phyloP scores from a whole-genome alignment of 2,329 filamentous ascomycete species.

The Mycosphaerella arachidis region DNA sequence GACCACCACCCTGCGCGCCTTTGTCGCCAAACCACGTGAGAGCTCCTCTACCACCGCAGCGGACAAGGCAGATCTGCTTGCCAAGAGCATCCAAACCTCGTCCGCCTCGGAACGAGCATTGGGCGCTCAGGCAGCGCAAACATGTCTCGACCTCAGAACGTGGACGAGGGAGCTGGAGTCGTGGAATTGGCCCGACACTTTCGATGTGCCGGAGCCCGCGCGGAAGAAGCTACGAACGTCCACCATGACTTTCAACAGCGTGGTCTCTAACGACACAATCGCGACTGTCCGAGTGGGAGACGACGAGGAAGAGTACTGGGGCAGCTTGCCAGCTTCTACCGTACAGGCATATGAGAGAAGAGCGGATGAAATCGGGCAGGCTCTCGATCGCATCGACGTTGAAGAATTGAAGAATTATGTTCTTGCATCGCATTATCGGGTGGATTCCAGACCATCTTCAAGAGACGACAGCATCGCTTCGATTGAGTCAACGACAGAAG shows the following conservation, averaged over 20 bases:
- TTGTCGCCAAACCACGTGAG: constrained; percentile 43
- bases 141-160: constrained; percentile 65
- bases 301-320: constrained; percentile 53
- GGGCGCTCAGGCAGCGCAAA: constrained; percentile 64
- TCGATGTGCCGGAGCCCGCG: constrained; percentile 37
- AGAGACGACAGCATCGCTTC: constrained; percentile 24
- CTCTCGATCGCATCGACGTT: constrained; percentile 66
- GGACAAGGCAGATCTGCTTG: constrained; percentile 34
- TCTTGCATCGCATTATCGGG: constrained; percentile 68
- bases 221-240: constrained; percentile 25
- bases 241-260: constrained; percentile 11
- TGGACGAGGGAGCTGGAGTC: constrained; percentile 69
- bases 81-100: constrained; percentile 57
- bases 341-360: constrained; percentile 67
- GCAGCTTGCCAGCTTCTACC: constrained; percentile 62
- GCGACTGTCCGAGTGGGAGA: constrained; percentile 1
- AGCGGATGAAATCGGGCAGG: constrained; percentile 66
- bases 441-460: constrained; percentile 43
- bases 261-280: constrained; percentile 3
- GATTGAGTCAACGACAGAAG: constrained; percentile 16
- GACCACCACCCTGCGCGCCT: constrained; percentile 56
- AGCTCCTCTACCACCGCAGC: constrained; percentile 4
- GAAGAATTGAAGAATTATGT: constrained; percentile 89
- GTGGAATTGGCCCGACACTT: constrained; percentile 56
- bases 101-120: constrained; percentile 65